These are phyloP conservation scores for Talaromyces trachyspermus DNA, from an alignment of 495 filamentous ascomycete genomes.

Conservation along the genomic window DNA sequence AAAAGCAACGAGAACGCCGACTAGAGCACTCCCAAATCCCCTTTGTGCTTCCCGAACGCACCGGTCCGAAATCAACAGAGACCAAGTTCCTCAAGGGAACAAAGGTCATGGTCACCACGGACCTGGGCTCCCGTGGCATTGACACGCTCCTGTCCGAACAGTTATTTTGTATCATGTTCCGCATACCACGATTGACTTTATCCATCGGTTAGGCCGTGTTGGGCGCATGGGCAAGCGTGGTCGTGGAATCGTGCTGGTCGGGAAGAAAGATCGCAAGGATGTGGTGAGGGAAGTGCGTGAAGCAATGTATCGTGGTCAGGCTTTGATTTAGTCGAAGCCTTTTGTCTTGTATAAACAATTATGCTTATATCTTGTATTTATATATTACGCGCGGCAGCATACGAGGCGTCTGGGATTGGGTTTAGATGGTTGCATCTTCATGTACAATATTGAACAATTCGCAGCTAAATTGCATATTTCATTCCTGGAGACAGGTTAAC, in stretches of 20 bases:
- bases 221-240: constrained; percentile 91
- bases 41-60: constrained; percentile 27
- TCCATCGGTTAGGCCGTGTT: constrained; percentile 84
- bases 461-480: too few relatives aligned
- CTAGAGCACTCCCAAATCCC: constrained; percentile 22
- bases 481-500: too few relatives aligned
- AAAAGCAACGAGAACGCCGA: constrained; percentile 25
- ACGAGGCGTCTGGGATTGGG: neutral
- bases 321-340: constrained; percentile 55
- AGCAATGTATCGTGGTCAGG: constrained; percentile 87
- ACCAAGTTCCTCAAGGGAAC: too few relatives aligned
- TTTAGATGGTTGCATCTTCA: neutral
- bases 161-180: constrained; percentile 94
- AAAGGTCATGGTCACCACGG: constrained; percentile 89
- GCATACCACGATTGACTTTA: constrained; percentile 93
- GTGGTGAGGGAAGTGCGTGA: constrained; percentile 88
- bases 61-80: too few relatives aligned
- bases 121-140: constrained; percentile 85
- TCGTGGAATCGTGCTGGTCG: constrained; percentile 81
- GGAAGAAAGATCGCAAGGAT: constrained; percentile 81
- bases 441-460: constrained; percentile 5
- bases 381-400: neutral
- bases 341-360: neutral
- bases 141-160: constrained; percentile 86
- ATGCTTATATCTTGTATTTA: constrained; percentile 1